Base-by-base conservation (phyloP, 108 stramenopile genomes). In the Cyclotella kingstonii region DNA sequence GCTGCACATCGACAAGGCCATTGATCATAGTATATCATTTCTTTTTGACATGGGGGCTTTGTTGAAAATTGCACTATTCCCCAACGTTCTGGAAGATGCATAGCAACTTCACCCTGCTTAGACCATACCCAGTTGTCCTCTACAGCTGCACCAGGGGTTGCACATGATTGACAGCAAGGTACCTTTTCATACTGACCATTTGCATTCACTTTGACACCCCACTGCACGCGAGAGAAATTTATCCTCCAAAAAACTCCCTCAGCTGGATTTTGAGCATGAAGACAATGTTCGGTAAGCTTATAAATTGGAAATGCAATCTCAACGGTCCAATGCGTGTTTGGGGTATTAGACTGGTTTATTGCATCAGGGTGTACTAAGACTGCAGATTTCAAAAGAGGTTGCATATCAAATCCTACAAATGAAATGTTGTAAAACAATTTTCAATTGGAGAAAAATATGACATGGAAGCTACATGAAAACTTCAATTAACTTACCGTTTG, bases 1-100 rank as follows among this genome's bases (percentile, higher is more conserved):
- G 88, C 88, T 4, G 88, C 86, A 45, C 89, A 66, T 25, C 85
- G 60, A 22, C 53, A 56, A 14, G 85, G 84, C 91, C 91, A 93
- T 27, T 75, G 65, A 18, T 60, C 65, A 15, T 67, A 75, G 35
- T 75, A 61, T 34, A 15, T 18, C 46, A 43, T 23, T 29, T 55
- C 25, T 12, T 47, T 60, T 43, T 56, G 36, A 0, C 60, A 31
- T 1, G 79, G 71, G 57, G 77, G 69, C 34, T 63, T 63, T n/a
- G 66, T 52, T 25, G 40, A 43, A 40, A 70, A 61, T 36, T 68
- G 68, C 21, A 58, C 17, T 34, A 68, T 54, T 12, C 76, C 67
- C 70, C 67, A 72, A 26, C 60, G 21, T 45, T 81, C 73, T 18
- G 71, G 70, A 18, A 68, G 30, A 58, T 77, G 76, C 62, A 72